Percentiles rank a stretch among this genome's conserved stretches.
These are phyloP conservation scores for Botrytis byssoidea DNA, from an alignment of 2,329 filamentous ascomycete species.

Conservation along the genomic window DNA sequence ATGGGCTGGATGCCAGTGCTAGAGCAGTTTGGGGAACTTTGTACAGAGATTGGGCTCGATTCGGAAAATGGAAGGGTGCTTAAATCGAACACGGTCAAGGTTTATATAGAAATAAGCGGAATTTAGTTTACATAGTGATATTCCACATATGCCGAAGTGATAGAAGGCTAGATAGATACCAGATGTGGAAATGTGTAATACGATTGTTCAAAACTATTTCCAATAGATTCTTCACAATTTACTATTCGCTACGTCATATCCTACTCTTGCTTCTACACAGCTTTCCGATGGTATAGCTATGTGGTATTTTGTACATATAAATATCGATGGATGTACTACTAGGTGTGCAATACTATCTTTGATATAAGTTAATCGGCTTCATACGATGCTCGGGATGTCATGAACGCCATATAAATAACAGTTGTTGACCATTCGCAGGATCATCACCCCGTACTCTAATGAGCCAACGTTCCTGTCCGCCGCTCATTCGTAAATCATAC, in stretches of 20 bases:
- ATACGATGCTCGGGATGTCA: too few relatives aligned
- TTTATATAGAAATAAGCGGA: background rate
- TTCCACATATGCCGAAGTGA: background rate
- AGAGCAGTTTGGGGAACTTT: constrained; percentile 58
- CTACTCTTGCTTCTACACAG: background rate
- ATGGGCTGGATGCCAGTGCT: constrained; percentile 58
- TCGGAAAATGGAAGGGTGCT: constrained; percentile 17
- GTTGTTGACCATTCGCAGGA: background rate
- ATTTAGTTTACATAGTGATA: background rate
- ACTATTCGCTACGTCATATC: background rate
- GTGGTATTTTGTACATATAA: background rate
- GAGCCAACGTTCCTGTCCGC: too few relatives aligned
- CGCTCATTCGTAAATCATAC: background rate
- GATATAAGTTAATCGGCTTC: background rate
- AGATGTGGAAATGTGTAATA: background rate
- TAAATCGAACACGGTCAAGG: background rate
- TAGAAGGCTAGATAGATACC: background rate
- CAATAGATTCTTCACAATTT: background rate
- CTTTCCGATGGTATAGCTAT: background rate
- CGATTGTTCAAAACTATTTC: background rate
- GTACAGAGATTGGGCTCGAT: constrained; percentile 52
- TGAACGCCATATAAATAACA: too few relatives aligned
- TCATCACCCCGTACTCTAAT: background rate
- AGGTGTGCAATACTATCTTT: background rate
- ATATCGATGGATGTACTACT: background rate